These are phyloP conservation scores for Vitis labrusca DNA, from an alignment of 164 flowering plant genomes.

Conservation along the genomic window DNA sequence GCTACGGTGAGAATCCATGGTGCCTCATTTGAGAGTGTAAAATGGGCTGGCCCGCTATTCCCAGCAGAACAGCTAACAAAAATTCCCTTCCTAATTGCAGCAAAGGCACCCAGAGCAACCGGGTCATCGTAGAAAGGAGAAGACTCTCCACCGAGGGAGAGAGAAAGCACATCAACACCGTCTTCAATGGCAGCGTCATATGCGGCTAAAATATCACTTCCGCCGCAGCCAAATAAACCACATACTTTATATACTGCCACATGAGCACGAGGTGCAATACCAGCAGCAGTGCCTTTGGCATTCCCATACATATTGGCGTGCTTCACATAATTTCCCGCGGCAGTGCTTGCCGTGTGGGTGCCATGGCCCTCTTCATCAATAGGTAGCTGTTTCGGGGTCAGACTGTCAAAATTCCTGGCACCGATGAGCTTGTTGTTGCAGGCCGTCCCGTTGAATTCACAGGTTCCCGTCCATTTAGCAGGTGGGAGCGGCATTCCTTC, in stretches of 20 bases:
- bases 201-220: conserved; percentile 21
- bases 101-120: conserved; percentile 24
- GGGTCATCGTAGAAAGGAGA: conserved; percentile 5
- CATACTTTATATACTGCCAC: conserved; percentile 35
- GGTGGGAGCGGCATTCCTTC: conserved; percentile 25
- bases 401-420: conserved; percentile 6
- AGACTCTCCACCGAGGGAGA: conserved; percentile 21
- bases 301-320: conserved; percentile 19
- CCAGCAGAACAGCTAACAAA: conserved; percentile 32
- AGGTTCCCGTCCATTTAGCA: conserved; percentile 27
- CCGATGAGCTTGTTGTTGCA: conserved; percentile 28
- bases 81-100: conserved; percentile 29
- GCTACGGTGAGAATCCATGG: conserved; percentile 43
- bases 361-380: conserved; percentile 21
- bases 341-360: conserved; percentile 33
- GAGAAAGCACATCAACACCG: conserved; percentile 31
- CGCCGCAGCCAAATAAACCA: not conserved
- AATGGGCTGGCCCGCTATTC: conserved; percentile 19
- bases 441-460: conserved; percentile 10
- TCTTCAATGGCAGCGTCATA: conserved; percentile 34
- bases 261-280: conserved; percentile 35
- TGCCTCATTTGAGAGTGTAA: conserved; percentile 21
- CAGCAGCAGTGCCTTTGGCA: conserved; percentile 26
- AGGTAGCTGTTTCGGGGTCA: conserved; percentile 2
- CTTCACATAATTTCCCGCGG: conserved; percentile 25